Evolutionary conservation across 129 eudicot genomes (phyloP).

Genomic region (Flaveria sonorensis): DNA sequence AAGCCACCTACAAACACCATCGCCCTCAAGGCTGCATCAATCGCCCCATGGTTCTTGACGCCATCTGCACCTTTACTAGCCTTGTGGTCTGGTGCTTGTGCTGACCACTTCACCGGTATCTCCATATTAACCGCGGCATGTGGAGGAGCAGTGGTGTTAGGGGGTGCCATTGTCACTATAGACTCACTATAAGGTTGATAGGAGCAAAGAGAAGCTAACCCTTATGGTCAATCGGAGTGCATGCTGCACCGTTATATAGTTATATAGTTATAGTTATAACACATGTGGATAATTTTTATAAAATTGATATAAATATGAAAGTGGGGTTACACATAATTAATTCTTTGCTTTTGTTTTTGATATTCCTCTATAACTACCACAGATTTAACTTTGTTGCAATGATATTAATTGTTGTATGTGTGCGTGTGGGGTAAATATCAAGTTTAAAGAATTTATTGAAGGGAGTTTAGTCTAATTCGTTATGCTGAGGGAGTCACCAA

Average conservation of each 20-base stretch:
- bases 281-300: neutral
- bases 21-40: conserved; percentile 53
- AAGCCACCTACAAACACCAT: conserved; percentile 48
- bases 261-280: too few species aligned
- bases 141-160: conserved; percentile 15
- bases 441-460: too few species aligned
- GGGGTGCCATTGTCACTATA: conserved; percentile 29
- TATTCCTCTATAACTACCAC: neutral
- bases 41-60: conserved; percentile 21
- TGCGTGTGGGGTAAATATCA: neutral
- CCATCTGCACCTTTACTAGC: neutral
- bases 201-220: neutral
- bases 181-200: neutral
- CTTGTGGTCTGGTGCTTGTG: conserved; percentile 19
- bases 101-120: conserved; percentile 19
- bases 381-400: neutral
- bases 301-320: neutral
- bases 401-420: neutral
- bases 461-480: too few species aligned
- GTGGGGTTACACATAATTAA: neutral
- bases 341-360: neutral
- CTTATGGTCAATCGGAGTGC: neutral
- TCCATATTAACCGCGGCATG: neutral
- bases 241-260: neutral
- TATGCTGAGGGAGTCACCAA: too few species aligned